Conservation (phyloP, 2,329 filamentous ascomycete species). For the Fusarium sp. region DNA sequence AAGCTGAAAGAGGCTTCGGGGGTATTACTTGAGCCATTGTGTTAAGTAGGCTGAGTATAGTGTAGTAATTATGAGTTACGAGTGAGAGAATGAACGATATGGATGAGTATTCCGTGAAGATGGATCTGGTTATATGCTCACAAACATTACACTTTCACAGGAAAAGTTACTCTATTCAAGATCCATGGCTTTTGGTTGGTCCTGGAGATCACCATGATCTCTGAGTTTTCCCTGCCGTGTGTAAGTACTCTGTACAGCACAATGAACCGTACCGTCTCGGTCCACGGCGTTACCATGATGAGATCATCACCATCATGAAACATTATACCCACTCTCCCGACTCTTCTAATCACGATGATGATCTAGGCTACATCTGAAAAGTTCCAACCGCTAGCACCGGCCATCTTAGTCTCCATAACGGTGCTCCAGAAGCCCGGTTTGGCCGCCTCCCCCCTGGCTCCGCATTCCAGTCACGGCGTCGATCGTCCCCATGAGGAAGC, state of each 20-base stretch:
- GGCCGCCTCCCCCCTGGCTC: conserved; percentile 8
- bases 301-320: conserved; percentile 9
- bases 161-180: background rate
- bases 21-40: conserved; percentile 20
- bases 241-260: background rate
- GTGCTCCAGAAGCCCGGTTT: background rate
- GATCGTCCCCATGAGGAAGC: background rate
- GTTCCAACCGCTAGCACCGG: background rate
- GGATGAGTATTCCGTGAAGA: background rate
- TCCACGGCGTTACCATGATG: conserved; percentile 10
- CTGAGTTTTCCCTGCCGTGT: background rate
- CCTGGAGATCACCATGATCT: conserved; percentile 6
- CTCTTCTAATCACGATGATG: background rate
- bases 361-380: background rate
- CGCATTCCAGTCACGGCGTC: conserved; percentile 22
- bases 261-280: background rate
- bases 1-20: background rate
- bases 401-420: background rate
- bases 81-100: background rate
- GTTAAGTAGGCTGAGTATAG: background rate
- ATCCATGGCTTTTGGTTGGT: background rate
- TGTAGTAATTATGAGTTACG: background rate
- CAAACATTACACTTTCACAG: background rate
- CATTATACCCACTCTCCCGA: background rate
- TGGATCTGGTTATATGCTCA: conserved; percentile 22